These are phyloP conservation scores for Bremia lactucae DNA, from an alignment of 352 stramenopile genomes.

Conservation along the genomic window DNA sequence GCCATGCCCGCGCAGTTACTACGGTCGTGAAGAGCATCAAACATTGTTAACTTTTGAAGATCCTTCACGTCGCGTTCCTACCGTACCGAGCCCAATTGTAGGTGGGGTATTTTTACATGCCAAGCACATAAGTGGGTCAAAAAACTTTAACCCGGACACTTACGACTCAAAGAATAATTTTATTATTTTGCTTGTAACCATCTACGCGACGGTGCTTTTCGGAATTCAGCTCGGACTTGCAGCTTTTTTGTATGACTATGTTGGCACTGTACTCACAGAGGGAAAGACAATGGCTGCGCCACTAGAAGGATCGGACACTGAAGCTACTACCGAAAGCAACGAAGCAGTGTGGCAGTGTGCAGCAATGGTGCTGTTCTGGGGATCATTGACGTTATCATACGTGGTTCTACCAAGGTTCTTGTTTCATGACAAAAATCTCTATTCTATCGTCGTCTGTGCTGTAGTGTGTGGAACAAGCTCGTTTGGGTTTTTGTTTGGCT, in stretches of 20 bases:
- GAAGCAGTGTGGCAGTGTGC: constrained; percentile 46
- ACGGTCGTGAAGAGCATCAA: constrained; percentile 49
- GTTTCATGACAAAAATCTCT: constrained; percentile 68
- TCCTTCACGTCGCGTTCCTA: constrained; percentile 60
- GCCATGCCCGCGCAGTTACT: constrained; percentile 30
- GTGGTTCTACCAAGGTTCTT: constrained; percentile 63
- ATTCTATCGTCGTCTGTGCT: constrained; percentile 61
- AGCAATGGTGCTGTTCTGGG: constrained; percentile 70
- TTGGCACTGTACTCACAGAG: constrained; percentile 42
- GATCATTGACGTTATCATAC: constrained; percentile 60
- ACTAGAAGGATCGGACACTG: constrained; percentile 6
- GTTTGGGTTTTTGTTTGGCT: constrained; percentile 57
- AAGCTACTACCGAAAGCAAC: constrained; percentile 9
- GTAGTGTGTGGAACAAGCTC: constrained; percentile 53
- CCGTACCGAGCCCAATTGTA: constrained; percentile 66
- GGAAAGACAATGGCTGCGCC: constrained; percentile 8
- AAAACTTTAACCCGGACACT: constrained; percentile 71
- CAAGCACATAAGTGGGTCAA: constrained; percentile 54
- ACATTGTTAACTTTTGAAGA: constrained; percentile 60
- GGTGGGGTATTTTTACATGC: constrained; percentile 76
- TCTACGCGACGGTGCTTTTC: constrained; percentile 66
- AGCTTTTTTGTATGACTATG: constrained; percentile 77
- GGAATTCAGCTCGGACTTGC: constrained; percentile 63
- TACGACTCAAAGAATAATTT: constrained; percentile 80
- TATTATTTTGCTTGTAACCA: constrained; percentile 77